Evolutionary conservation across 495 filamentous ascomycete species (phyloP).

Genomic region (Xylaria sp.): DNA sequence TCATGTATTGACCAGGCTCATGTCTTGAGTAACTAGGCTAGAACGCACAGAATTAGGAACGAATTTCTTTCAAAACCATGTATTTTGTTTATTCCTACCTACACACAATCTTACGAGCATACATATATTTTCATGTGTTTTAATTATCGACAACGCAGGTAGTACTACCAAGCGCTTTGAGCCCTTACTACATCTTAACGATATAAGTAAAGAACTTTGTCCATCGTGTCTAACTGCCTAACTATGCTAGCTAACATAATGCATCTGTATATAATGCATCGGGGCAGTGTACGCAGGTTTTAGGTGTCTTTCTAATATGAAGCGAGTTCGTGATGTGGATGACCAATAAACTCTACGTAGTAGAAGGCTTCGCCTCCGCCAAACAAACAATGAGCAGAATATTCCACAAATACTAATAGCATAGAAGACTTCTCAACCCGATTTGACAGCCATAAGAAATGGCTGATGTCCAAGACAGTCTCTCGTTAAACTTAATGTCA

Average conservation of each 20-base stretch:
- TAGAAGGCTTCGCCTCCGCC: not conserved
- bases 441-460: not conserved
- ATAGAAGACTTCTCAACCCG: not conserved
- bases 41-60: not conserved
- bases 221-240: not conserved
- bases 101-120: not conserved
- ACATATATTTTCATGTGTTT: not conserved
- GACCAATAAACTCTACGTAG: not conserved
- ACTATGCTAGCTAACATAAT: not conserved
- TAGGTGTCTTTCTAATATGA: not conserved
- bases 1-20: not conserved
- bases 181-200: not conserved
- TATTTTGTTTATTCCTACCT: not conserved
- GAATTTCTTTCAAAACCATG: not conserved
- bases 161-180: not conserved
- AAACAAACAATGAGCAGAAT: not conserved
- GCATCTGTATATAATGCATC: not conserved
- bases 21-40: not conserved
- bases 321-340: not conserved
- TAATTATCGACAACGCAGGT: not conserved
- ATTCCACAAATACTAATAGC: not conserved
- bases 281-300: no score
- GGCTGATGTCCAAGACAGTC: not conserved
- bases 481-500: not conserved
- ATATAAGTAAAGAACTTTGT: not conserved